Evolutionary conservation across 805 yeast species (phyloP).

Genomic region (Kuraishia cidri): DNA sequence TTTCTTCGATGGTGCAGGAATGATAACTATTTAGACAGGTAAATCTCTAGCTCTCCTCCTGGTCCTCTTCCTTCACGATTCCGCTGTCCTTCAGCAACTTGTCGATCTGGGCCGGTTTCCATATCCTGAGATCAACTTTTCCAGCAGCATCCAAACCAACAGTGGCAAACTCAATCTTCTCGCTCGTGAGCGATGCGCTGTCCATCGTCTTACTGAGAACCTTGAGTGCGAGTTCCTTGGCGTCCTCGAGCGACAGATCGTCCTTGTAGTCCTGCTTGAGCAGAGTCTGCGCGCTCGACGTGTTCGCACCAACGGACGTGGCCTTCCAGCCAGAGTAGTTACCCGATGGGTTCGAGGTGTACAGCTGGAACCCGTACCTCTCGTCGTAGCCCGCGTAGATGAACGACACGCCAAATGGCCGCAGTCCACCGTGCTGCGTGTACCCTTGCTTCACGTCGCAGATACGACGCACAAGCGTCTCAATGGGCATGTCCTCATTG

Average conservation of each 20-base stretch:
- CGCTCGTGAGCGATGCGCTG: slow-evolving; percentile 73
- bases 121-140: slow-evolving; percentile 58
- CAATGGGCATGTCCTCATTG: slow-evolving; percentile 92
- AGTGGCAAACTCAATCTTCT: slow-evolving; percentile 90
- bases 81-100: slow-evolving; percentile 64
- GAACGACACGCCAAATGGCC: slow-evolving; percentile 97
- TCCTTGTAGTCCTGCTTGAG: slow-evolving; percentile 92
- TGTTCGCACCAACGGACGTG: slow-evolving; percentile 93
- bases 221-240: slow-evolving; percentile 81
- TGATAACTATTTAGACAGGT: too few relatives aligned
- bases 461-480: slow-evolving; percentile 74
- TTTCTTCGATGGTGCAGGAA: too few relatives aligned
- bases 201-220: slow-evolving; percentile 94
- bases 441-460: slow-evolving; percentile 96
- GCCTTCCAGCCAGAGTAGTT: slow-evolving; percentile 99
- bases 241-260: slow-evolving; percentile 63
- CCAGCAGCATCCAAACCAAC: slow-evolving; percentile 40
- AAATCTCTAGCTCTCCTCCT: too few relatives aligned
- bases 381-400: slow-evolving; percentile 95
- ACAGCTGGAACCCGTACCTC: slow-evolving; percentile 81
- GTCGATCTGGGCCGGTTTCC: slow-evolving; percentile 75
- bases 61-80: slow-evolving; percentile 50
- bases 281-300: slow-evolving; percentile 91
- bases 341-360: slow-evolving; percentile 95
- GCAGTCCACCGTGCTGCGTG: slow-evolving; percentile 96